Base-by-base conservation (phyloP, 2,329 filamentous ascomycete species). In the Zymoseptoria pseudotritici region DNA sequence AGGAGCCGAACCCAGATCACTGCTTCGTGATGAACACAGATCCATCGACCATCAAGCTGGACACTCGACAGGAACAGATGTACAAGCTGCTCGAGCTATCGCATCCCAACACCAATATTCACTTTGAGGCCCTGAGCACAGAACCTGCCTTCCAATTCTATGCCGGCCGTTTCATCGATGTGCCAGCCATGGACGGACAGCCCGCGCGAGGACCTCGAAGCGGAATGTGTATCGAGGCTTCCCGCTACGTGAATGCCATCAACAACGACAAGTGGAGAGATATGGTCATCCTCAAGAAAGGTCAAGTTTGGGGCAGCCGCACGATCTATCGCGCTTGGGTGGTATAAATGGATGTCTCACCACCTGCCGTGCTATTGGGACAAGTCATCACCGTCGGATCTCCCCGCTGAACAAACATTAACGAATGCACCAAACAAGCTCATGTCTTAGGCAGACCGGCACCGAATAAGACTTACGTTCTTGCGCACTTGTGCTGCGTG, bases 101-200 rank as follows among this genome's bases (percentile, higher is more conserved):
- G 74, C 90, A 97, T 74, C 84, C 90, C 5, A 80, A 79, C 55
- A 88, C 86, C 26, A 84, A 85, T 63, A 81, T 97, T 66, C 88
- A 95, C 72, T 84, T 97, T 55, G 90, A 97, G 75, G 88, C 96
- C 5, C 80, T 86, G 70, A 94, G 90, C 78, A 97, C 93, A 0
- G 93, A 97, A 79, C 94, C 94, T 0, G 90, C 91, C 0, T 97
- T 97, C 80, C 93, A 97, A 75, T 96, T 97, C 78, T 97, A 97
- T 77, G 95, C 91, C 0, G 94, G 93, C 65, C 87, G 89, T 71
- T 87, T 86, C 71, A 91, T 95, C 65, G 79, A 94, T 68, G 87
- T 96, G 11, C 87, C 89, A 0, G 87, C 75, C n/a, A 78, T 80
- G 21, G 80, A 77, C 31, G 80, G 78, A 2, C 74, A 83, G 26